Conservation (phyloP, 192 early-diverging fungal genomes). For the Podila epicladia region DNA sequence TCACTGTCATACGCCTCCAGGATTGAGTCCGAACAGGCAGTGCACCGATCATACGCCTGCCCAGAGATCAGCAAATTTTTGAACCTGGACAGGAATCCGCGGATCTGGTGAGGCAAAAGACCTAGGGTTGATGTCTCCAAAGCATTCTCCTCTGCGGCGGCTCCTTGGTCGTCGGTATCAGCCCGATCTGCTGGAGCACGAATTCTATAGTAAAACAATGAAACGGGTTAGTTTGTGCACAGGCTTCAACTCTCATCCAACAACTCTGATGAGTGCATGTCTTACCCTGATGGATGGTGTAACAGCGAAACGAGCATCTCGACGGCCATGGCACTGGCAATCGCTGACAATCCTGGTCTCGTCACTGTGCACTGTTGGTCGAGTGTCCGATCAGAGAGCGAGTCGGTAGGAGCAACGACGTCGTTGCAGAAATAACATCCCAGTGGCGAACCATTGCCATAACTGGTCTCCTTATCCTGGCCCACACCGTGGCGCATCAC, state of each 20-base stretch:
- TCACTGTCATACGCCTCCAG: conserved; percentile 69
- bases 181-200: conserved; percentile 65
- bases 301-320: conserved; percentile 91
- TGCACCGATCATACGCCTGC: conserved; percentile 87
- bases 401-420: conserved; percentile 96
- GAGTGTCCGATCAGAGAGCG: conserved; percentile 90
- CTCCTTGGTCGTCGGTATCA: conserved; percentile 31
- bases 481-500: conserved; percentile 95
- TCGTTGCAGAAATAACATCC: conserved; percentile 99
- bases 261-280: not conserved
- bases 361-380: conserved; percentile 99
- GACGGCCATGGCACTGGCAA: conserved; percentile 87
- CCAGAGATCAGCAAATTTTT: conserved; percentile 86
- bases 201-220: conserved; percentile 3
- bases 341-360: conserved; percentile 91
- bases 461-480: conserved; percentile 20
- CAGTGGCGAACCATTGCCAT: conserved; percentile 50
- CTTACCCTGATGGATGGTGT: conserved; percentile 84
- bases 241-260: not conserved
- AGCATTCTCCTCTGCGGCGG: not conserved
- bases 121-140: conserved; percentile 61
- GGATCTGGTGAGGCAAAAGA: conserved; percentile 92
- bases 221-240: no score
- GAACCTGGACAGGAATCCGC: conserved; percentile 91
- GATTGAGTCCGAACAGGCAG: conserved; percentile 84